Percentiles rank a stretch among this genome's conserved stretches.
These are phyloP conservation scores for Articulospora tetracladia DNA, from an alignment of 495 filamentous ascomycete species.

Conservation along the genomic window DNA sequence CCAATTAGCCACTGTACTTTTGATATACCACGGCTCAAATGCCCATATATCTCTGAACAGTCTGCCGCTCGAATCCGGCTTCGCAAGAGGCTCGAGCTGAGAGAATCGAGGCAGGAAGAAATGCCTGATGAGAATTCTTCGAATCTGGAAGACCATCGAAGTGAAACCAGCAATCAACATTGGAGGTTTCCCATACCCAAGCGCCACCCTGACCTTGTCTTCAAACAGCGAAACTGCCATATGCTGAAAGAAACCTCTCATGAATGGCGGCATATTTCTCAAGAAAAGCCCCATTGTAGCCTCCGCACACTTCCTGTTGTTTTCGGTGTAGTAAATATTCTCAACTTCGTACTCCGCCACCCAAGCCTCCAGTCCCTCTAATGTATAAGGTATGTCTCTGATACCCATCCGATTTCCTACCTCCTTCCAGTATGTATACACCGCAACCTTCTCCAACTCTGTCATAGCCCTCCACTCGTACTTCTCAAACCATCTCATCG, in stretches of 20 bases:
- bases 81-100: slow-evolving; percentile 36
- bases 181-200: no score
- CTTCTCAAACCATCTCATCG: slow-evolving; percentile 32
- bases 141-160: no score
- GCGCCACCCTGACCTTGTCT: no score
- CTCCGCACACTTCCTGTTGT: slow-evolving; percentile 51
- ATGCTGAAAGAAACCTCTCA: no score
- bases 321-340: slow-evolving; percentile 48
- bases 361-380: slow-evolving; percentile 52
- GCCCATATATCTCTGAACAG: slow-evolving; percentile 41
- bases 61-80: slow-evolving; percentile 39
- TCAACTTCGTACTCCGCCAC: slow-evolving; percentile 45
- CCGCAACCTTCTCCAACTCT: slow-evolving; percentile 34
- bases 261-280: no score
- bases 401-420: slow-evolving; percentile 35
- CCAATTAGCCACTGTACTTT: slow-evolving; percentile 50
- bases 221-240: no score
- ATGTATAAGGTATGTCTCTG: slow-evolving; percentile 31
- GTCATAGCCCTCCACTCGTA: slow-evolving; percentile 40
- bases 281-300: no score
- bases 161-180: no score
- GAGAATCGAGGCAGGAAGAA: no score
- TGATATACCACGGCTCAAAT: slow-evolving; percentile 56
- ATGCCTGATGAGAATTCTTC: no score
- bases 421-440: slow-evolving; percentile 38